Percentiles rank a stretch among this genome's conserved stretches.
Conservation (phyloP, 495 filamentous ascomycete species). For the Bacidia gigantensis region DNA sequence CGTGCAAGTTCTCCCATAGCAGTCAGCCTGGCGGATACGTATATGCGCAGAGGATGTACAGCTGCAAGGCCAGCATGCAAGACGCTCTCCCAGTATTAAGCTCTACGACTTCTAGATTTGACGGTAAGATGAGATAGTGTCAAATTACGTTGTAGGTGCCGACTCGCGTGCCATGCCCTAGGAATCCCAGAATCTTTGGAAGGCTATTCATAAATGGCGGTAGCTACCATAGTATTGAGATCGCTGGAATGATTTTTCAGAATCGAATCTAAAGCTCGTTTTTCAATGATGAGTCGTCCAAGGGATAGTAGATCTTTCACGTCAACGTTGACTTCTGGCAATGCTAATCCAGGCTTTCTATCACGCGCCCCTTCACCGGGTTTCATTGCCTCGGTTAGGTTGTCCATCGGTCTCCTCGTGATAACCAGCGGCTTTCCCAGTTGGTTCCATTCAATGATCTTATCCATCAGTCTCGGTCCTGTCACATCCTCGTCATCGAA, state of each 20-base stretch:
- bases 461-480: constrained; percentile 43
- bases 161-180: too few relatives aligned
- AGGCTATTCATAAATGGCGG: constrained; percentile 11
- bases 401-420: constrained; percentile 39
- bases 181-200: too few relatives aligned
- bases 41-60: too few relatives aligned
- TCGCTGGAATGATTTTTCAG: constrained; percentile 66
- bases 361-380: constrained; percentile 28
- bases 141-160: too few relatives aligned
- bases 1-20: too few relatives aligned
- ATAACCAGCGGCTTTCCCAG: constrained; percentile 66
- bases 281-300: constrained; percentile 76
- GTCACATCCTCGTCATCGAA: constrained; percentile 44
- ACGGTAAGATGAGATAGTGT: too few relatives aligned
- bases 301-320: constrained; percentile 85
- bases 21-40: too few relatives aligned
- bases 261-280: constrained; percentile 60
- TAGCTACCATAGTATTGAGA: constrained; percentile 26
- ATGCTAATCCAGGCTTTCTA: constrained; percentile 50
- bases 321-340: constrained; percentile 63
- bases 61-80: too few relatives aligned
- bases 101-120: too few relatives aligned
- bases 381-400: constrained; percentile 43
- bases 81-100: too few relatives aligned
- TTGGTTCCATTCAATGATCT: constrained; percentile 54